Conservation (phyloP, 192 early-diverging fungal genomes). For the Coemansia sp. region DNA sequence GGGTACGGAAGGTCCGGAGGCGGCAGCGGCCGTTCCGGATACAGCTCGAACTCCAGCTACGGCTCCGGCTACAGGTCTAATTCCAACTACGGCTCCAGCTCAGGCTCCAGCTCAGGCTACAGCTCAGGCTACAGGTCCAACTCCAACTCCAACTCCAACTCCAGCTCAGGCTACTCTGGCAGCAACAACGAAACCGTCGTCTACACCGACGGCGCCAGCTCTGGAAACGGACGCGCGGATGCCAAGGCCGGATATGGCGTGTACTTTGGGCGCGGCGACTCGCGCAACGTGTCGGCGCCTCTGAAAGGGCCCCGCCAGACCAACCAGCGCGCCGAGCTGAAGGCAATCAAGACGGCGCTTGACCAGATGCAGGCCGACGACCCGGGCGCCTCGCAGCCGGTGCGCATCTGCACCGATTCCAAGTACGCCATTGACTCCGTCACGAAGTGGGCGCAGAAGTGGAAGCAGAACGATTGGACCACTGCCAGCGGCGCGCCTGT, state of each 20-base stretch:
- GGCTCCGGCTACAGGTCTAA: constrained; percentile 2
- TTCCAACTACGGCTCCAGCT: constrained; percentile 66
- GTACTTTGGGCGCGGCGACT: constrained; percentile 73
- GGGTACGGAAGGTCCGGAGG: background rate
- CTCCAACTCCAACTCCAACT: background rate
- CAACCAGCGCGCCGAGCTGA: constrained; percentile 75
- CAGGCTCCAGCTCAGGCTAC: constrained; percentile 74
- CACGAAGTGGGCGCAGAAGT: constrained; percentile 68
- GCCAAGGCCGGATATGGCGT: constrained; percentile 86
- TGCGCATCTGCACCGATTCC: constrained; percentile 78
- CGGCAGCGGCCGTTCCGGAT: background rate
- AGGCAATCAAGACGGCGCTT: constrained; percentile 58
- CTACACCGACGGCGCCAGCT: constrained; percentile 84
- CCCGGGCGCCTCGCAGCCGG: background rate
- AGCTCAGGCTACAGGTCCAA: constrained; percentile 49
- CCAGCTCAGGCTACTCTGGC: background rate
- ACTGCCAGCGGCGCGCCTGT: constrained; percentile 59
- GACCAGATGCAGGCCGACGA: constrained; percentile 31
- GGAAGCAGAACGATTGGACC: constrained; percentile 74
- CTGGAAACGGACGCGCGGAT: constrained; percentile 63
- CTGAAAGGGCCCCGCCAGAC: constrained; percentile 60
- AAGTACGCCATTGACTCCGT: constrained; percentile 74
- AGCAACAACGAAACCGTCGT: constrained; percentile 39
- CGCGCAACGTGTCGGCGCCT: constrained; percentile 65
- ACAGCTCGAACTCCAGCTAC: too few species aligned